phyloP scores from a whole-genome alignment of 164 flowering plant species.

The Vitis rupestris region DNA sequence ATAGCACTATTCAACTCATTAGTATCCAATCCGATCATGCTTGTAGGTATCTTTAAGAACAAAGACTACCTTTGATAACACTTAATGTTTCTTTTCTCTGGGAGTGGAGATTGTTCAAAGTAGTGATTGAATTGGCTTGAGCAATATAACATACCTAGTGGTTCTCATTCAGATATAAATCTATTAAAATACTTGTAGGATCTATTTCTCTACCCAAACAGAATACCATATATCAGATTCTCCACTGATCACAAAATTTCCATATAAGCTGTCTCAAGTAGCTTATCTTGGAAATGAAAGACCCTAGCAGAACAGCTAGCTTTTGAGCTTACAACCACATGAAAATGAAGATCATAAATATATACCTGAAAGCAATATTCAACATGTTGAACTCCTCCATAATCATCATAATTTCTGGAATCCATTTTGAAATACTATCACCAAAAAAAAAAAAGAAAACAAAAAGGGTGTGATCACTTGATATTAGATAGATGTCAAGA shows the following conservation, averaged over 20 bases:
- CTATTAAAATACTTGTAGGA: not conserved
- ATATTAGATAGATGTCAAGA: too few species aligned
- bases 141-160: too few species aligned
- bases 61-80: too few species aligned
- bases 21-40: too few species aligned
- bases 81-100: too few species aligned
- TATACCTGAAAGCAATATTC: constrained; percentile 89
- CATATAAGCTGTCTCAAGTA: not conserved
- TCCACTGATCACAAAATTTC: not conserved
- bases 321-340: not conserved
- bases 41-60: too few species aligned
- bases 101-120: too few species aligned
- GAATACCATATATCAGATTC: not conserved
- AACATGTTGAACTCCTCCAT: constrained; percentile 80
- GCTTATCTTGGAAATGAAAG: not conserved
- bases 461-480: not conserved
- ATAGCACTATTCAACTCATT: too few species aligned
- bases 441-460: constrained; percentile 7
- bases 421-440: constrained; percentile 88
- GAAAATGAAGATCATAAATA: not conserved
- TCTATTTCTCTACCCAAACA: not conserved
- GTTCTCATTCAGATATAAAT: too few species aligned
- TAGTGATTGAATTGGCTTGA: too few species aligned
- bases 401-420: constrained; percentile 56
- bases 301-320: not conserved